Percentiles rank a stretch among this genome's conserved stretches.
Conservation (phyloP, 2,329 filamentous ascomycete species). For the Penicillium capsulatum region DNA sequence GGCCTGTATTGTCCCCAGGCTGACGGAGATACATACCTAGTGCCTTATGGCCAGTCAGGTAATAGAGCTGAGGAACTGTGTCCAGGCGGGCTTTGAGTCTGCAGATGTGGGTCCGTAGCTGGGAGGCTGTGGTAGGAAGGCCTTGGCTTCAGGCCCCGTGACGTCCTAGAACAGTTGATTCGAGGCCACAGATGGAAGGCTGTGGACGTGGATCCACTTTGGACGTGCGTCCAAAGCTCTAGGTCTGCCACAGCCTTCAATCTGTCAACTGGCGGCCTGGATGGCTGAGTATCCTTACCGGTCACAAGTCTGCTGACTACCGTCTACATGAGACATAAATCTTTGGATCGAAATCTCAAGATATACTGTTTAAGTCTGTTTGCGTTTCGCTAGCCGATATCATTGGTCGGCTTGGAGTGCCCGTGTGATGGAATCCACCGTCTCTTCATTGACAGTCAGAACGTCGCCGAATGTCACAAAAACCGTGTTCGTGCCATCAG, state of each 20-base stretch:
- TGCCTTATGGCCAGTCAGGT: conserved; percentile 6
- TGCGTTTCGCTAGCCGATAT: not conserved
- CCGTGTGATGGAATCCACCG: conserved; percentile 3
- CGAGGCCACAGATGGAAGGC: not conserved
- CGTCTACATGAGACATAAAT: not conserved
- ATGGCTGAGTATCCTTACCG: conserved; percentile 3
- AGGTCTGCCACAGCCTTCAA: conserved; percentile 4
- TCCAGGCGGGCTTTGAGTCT: conserved; percentile 6
- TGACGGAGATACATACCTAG: conserved; percentile 2
- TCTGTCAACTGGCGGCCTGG: conserved; percentile 8
- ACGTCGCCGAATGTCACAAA: conserved; percentile 2
- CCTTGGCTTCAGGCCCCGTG: conserved; percentile 4
- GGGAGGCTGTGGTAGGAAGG: conserved; percentile 4
- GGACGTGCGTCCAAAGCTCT: conserved; percentile 8
- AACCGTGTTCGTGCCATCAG: conserved; percentile 5
- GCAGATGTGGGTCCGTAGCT: conserved; percentile 5
- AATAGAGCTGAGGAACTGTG: conserved; percentile 5
- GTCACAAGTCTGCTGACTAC: conserved; percentile 1
- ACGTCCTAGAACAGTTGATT: conserved; percentile 5
- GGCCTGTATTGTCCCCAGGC: conserved; percentile 6
- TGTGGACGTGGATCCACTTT: conserved; percentile 3
- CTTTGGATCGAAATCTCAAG: not conserved
- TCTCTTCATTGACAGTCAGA: conserved; percentile 5
- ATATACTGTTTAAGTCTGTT: conserved; percentile 2
- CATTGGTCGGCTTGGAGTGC: conserved; percentile 1